Base-by-base conservation (phyloP, 1,284 basidiomycete genomes). In the Ceratobasidium sp. region DNA sequence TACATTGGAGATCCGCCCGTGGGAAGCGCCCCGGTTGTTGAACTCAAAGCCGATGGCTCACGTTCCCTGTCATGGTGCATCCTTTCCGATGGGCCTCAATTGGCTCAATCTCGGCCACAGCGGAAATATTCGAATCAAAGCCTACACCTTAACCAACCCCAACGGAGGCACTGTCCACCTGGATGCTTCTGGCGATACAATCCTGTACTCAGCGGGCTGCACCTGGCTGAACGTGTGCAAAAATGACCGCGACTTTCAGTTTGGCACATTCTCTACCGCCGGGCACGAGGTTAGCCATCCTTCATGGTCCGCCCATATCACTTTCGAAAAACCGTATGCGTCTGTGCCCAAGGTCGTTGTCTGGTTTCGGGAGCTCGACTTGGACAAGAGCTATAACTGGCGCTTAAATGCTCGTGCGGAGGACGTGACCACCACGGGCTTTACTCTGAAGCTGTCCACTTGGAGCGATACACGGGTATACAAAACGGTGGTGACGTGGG, bases 341-440 rank as follows among this genome's bases (percentile, higher is more conserved):
- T 58, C 66, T n/a, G n/a, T n/a, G n/a, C n/a, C n/a, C n/a, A 76
- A 66, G 13, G 68, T 76, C 43, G 39, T 76, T 39, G 59, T 72
- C 1, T 76, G 39, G 51, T 39, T 76, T 5, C 41, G 41, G 6
- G 7, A 39, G 27, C 51, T 76, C 61, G 68, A 54, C 19, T 16
- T 74, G 6, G 24, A 41, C 24, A 49, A 66, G 6, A 16, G 22
- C 11, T 31, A 31, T n/a, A 73, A 73, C 63, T 65, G 24, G 6
- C 74, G 76, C 48, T 9, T 75, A 34, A 37, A 16, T 7, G 34
- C 66, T 5, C n/a, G 22, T 13, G 54, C 43, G 31, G 29, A 58
- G 39, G 41, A 75, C 51, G 39, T 76, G 29, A 69, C 54, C 19
- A 39, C 49, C 1, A 62, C 41, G 1, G 76, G n/a, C n/a, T n/a